phyloP scores from a whole-genome alignment of 805 yeast species.

The Yamadazyma ubonensis region DNA sequence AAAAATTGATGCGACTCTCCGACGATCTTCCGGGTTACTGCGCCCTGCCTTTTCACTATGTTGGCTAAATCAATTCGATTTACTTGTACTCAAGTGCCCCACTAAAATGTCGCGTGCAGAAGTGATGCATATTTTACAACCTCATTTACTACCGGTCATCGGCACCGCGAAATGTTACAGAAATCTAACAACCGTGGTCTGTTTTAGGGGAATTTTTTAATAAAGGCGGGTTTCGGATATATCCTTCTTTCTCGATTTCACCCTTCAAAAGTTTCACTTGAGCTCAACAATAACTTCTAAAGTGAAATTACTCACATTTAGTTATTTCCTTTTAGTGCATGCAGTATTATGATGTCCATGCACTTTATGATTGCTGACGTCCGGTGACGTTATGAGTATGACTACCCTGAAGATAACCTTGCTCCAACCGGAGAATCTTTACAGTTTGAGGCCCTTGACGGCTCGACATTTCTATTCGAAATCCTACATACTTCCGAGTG shows the following conservation, averaged over 20 bases:
- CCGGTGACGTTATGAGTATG: constrained; percentile 7
- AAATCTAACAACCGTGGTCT: no score
- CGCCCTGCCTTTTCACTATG: neutral
- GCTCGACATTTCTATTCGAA: neutral
- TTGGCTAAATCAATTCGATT: neutral
- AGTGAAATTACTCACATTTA: neutral
- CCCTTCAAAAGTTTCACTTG: no score
- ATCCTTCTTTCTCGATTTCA: no score
- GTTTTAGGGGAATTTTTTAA: no score
- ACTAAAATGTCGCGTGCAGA: neutral
- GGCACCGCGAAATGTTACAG: neutral
- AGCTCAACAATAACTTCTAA: neutral
- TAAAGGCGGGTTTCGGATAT: no score
- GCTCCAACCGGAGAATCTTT: constrained; percentile 2
- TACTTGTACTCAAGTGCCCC: neutral
- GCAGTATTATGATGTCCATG: neutral
- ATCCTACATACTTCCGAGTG: neutral
- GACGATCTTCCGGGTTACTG: neutral
- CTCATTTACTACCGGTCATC: neutral
- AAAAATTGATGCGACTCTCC: neutral
- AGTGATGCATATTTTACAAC: neutral
- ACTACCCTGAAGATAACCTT: constrained; percentile 5
- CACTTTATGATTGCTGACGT: constrained; percentile 2
- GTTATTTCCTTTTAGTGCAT: neutral
- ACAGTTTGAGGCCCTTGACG: neutral